Percentiles rank a stretch among this genome's conserved stretches.
phyloP scores from a whole-genome alignment of 1,139 yeast genomes.

The Lodderomyces oxycetoniae region DNA sequence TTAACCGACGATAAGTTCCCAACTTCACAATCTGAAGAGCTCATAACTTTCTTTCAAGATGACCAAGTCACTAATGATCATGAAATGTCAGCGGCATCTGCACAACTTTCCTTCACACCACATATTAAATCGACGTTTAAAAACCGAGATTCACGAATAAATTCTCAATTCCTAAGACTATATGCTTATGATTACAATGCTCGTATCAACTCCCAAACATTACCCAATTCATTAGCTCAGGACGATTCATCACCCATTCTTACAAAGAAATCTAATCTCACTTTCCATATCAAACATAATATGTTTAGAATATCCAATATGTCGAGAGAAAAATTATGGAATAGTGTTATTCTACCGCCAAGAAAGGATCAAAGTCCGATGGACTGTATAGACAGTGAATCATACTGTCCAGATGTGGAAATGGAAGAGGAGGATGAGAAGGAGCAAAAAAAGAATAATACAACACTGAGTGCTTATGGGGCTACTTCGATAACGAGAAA shows the following conservation, averaged over 20 bases:
- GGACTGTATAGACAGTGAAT: slow-evolving; percentile 19
- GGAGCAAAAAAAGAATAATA: slow-evolving; percentile 6
- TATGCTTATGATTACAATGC: slow-evolving; percentile 46
- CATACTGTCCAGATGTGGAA: slow-evolving; percentile 20
- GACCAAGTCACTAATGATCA: slow-evolving; percentile 1
- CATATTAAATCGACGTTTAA: slow-evolving; percentile 18
- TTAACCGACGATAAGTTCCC: slow-evolving; percentile 24
- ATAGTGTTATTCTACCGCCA: slow-evolving; percentile 45
- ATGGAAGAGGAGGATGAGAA: slow-evolving; percentile 8
- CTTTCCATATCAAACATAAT: slow-evolving; percentile 27
- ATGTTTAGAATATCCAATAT: slow-evolving; percentile 31
- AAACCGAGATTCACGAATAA: slow-evolving; percentile 45
- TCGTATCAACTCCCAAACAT: slow-evolving; percentile 17
- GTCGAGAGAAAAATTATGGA: slow-evolving; percentile 48
- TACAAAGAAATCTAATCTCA: slow-evolving; percentile 19
- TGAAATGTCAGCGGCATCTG: slow-evolving; percentile 1
- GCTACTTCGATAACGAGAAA: slow-evolving; percentile 17
- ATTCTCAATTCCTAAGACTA: slow-evolving; percentile 39
- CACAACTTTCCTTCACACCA: slow-evolving; percentile 2
- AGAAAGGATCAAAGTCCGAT: slow-evolving; percentile 35
- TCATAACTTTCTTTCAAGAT: slow-evolving; percentile 9
- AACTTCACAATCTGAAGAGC: slow-evolving; percentile 9
- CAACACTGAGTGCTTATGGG: too few species aligned
- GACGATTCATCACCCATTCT: slow-evolving; percentile 10
- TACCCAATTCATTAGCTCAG: slow-evolving; percentile 11